Evolutionary conservation across 129 eudicot genomes (phyloP).

Genomic region (Flaveria brownii): DNA sequence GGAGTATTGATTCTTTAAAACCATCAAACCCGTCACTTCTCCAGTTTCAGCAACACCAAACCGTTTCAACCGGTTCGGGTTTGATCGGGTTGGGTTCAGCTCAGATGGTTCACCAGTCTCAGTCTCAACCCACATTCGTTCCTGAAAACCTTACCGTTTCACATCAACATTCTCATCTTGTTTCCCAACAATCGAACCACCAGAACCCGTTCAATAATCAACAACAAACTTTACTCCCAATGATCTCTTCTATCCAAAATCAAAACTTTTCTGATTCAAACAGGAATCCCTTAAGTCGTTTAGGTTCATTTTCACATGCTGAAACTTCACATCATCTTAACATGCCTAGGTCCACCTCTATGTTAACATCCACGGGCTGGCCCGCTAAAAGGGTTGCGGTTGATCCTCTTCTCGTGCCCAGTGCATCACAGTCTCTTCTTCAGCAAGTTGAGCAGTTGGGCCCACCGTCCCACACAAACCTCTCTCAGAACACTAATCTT

Average conservation of each 20-base stretch:
- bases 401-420: constrained; percentile 55
- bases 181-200: constrained; percentile 54
- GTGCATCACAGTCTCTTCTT: constrained; percentile 47
- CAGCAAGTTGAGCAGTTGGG: constrained; percentile 62
- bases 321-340: constrained; percentile 56
- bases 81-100: constrained; percentile 43
- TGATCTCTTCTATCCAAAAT: constrained; percentile 33
- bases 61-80: constrained; percentile 40
- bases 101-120: constrained; percentile 58
- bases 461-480: constrained; percentile 44
- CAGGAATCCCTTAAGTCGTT: constrained; percentile 47
- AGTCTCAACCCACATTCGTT: constrained; percentile 38
- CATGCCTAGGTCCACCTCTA: constrained; percentile 46
- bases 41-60: constrained; percentile 68
- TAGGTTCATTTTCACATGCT: constrained; percentile 66
- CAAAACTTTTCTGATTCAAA: constrained; percentile 54
- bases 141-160: constrained; percentile 36
- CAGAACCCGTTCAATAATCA: constrained; percentile 48
- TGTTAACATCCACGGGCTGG: constrained; percentile 60
- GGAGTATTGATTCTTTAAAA: constrained; percentile 65
- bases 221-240: constrained; percentile 34
- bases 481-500: constrained; percentile 43
- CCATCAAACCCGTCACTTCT: constrained; percentile 39
- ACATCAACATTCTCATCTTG: constrained; percentile 36
- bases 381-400: constrained; percentile 76